Evolutionary conservation across 495 filamentous ascomycete species (phyloP).

Genomic region (Hapsidospora chrysogenum): DNA sequence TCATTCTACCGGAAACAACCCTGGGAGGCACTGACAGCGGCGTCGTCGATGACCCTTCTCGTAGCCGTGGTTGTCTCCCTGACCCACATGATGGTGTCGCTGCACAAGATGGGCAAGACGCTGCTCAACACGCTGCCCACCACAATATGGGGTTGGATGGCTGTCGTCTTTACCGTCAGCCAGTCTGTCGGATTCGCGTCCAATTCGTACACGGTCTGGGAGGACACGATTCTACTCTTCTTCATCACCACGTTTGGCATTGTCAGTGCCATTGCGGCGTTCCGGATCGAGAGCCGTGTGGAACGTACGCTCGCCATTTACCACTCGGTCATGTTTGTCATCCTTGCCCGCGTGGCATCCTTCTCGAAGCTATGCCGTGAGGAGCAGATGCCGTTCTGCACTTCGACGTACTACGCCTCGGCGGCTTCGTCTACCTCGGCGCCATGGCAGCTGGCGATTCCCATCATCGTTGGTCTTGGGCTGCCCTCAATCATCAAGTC

Average conservation of each 20-base stretch:
- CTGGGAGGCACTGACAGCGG: constrained; percentile 2
- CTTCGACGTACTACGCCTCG: constrained; percentile 89
- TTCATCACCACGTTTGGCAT: constrained; percentile 81
- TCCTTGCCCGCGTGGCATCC: constrained; percentile 67
- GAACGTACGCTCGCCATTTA: constrained; percentile 62
- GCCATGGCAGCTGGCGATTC: constrained; percentile 73
- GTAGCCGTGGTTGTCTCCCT: constrained; percentile 32
- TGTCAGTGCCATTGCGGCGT: constrained; percentile 50
- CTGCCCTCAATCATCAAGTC: constrained; percentile 65
- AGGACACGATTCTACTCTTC: constrained; percentile 86
- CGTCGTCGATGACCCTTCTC: constrained; percentile 9
- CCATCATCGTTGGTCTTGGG: constrained; percentile 52
- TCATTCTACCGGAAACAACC: constrained; percentile 41
- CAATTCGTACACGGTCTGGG: constrained; percentile 98
- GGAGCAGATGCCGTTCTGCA: constrained; percentile 95
- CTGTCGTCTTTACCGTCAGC: constrained; percentile 59
- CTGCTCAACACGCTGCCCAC: constrained; percentile 47
- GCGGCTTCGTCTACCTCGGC: constrained; percentile 83
- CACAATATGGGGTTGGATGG: constrained; percentile 78
- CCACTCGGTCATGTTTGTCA: constrained; percentile 69
- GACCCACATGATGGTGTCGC: constrained; percentile 42
- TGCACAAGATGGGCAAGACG: constrained; percentile 32
- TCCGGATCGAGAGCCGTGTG: constrained; percentile 41
- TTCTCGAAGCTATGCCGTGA: constrained; percentile 90
- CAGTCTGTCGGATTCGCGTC: constrained; percentile 87